Conservation (phyloP, 495 filamentous ascomycete genomes). For the Penicillium lividum region DNA sequence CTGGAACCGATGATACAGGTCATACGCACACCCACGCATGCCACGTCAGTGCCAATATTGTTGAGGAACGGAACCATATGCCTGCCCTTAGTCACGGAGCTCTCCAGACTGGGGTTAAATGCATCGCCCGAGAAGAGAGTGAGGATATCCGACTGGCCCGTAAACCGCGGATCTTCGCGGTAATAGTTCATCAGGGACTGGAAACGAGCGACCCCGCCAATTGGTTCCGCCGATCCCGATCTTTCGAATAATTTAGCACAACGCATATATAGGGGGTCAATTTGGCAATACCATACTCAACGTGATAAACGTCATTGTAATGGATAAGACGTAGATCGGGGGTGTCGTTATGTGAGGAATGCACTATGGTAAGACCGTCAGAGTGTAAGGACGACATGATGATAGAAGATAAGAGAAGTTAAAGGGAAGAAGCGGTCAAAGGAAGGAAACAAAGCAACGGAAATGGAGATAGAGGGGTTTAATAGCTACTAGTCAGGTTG, state of each 20-base stretch:
- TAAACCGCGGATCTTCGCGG: constrained; percentile 56
- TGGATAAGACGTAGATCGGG: constrained; percentile 81
- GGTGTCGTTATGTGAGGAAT: constrained; percentile 28
- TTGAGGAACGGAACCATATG: constrained; percentile 93
- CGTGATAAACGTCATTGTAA: constrained; percentile 92
- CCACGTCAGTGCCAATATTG: constrained; percentile 69
- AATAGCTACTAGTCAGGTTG: too few species aligned
- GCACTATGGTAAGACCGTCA: constrained; percentile 30
- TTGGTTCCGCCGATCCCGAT: constrained; percentile 71
- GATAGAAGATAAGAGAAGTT: background rate
- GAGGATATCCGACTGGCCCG: constrained; percentile 62
- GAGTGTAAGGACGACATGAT: constrained; percentile 33
- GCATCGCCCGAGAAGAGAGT: constrained; percentile 91
- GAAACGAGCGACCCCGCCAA: constrained; percentile 78
- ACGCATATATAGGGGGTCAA: background rate
- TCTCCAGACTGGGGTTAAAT: constrained; percentile 87
- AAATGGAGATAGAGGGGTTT: too few species aligned
- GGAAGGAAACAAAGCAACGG: too few species aligned
- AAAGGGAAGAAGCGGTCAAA: background rate
- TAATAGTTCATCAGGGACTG: constrained; percentile 77
- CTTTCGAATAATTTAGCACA: constrained; percentile 23
- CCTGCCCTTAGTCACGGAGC: constrained; percentile 78
- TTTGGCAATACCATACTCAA: constrained; percentile 54
- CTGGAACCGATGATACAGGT: constrained; percentile 1
- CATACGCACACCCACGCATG: constrained; percentile 72